Evolutionary conservation across 495 filamentous ascomycete species (phyloP).

Genomic region (Daldinia loculata): DNA sequence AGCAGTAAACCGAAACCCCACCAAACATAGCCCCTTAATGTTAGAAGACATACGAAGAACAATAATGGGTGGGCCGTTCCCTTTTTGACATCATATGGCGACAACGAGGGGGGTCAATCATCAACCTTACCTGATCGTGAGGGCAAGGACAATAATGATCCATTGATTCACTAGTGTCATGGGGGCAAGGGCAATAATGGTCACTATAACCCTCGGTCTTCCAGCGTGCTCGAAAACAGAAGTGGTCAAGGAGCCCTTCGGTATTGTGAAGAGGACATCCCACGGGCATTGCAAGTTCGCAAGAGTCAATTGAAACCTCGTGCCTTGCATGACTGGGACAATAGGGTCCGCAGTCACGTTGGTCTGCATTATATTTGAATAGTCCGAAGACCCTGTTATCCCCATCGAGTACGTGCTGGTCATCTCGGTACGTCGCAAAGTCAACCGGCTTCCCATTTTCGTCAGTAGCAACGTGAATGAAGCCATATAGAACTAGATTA

Average conservation of each 20-base stretch:
- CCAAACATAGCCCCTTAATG: neutral
- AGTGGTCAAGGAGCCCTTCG: slow-evolving; percentile 24
- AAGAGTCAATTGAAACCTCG: slow-evolving; percentile 2
- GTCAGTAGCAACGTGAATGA: slow-evolving; percentile 18
- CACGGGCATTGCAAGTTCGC: neutral
- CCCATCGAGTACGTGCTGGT: slow-evolving; percentile 7
- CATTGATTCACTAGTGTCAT: neutral
- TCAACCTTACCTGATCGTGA: too few species aligned
- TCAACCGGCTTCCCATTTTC: slow-evolving; percentile 9
- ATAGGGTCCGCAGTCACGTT: slow-evolving; percentile 26
- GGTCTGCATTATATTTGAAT: slow-evolving; percentile 18
- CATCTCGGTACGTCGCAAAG: slow-evolving; percentile 6
- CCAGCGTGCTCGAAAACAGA: slow-evolving; percentile 1
- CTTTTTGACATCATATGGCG: neutral
- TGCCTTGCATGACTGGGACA: slow-evolving; percentile 8
- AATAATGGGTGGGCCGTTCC: slow-evolving; percentile 12
- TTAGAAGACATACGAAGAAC: slow-evolving; percentile 4
- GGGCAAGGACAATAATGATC: slow-evolving; percentile 8
- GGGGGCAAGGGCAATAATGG: slow-evolving; percentile 36
- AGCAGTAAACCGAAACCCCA: neutral
- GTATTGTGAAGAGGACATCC: slow-evolving; percentile 19
- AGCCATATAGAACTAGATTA: slow-evolving; percentile 29
- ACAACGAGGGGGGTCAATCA: too few species aligned
- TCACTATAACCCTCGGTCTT: slow-evolving; percentile 3
- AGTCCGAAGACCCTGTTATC: slow-evolving; percentile 34